Evolutionary conservation across 495 filamentous ascomycete species (phyloP), one percentile per base, ranked within the genome.

Genomic region (Hyaloscypha finlandica): DNA sequence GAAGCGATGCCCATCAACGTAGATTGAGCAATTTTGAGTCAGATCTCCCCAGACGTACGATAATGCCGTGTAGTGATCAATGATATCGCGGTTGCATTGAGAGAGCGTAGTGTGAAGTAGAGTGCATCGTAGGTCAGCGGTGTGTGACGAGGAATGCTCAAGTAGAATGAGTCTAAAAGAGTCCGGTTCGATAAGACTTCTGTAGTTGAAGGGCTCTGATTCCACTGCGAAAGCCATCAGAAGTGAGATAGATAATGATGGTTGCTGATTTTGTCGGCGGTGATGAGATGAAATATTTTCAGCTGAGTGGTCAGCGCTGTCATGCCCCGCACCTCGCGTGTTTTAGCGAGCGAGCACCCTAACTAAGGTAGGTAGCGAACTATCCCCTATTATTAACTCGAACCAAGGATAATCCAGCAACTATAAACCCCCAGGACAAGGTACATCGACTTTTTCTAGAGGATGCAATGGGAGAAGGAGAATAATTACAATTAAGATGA

Each of bases 21-120:
- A 64, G 19, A 68, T 66, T 11, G 56, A 61, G 1, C 48, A 39
- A 0, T 35, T 42, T 22, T 65, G 30, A 22, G 31, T 55, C 16
- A 35, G 42, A 35, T 66, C 53, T 8, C 75, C 73, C 75, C 73
- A 77, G 29, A 75, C 71, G 53, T 77, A 77, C 5, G 75, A 77
- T 2, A 77, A 59, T 14, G 75, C 75, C 0, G 67, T 67, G 48
- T 72, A 75, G 6, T 56, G 65, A 9, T 74, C 70, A 8, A 74
- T 68, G 9, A 77, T 64, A 29, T 74, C 71, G 16, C 66, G 61
- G 6, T 63, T 51, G 56, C 56, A 69, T 8, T 20, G 19, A 5
- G 62, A 62, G 11, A 77, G 66, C 1, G 68, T 64, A 0, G 68
- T 68, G 57, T 75, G 70, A 19, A 70, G 14, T 22, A 77, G 65